These are phyloP conservation scores for Penicillium ucsense DNA, from an alignment of 495 filamentous ascomycete species.

Conservation along the genomic window DNA sequence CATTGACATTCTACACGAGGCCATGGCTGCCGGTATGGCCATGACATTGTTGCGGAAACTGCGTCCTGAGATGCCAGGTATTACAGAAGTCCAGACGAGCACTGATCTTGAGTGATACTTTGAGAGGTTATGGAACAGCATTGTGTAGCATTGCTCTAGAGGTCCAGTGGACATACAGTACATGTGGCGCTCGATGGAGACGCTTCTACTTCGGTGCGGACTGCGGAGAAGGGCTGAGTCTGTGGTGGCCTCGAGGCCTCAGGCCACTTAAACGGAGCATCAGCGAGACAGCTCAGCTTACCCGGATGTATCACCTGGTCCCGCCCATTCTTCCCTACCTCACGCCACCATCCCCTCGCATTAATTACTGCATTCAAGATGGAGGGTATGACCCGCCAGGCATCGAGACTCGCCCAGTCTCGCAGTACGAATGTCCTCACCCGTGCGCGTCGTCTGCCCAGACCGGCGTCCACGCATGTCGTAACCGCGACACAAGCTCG, in stretches of 20 bases:
- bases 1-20: too few species aligned
- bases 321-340: conserved; percentile 7
- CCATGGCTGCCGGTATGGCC: too few species aligned
- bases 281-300: conserved; percentile 4
- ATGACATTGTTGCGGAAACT: too few species aligned
- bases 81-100: too few species aligned
- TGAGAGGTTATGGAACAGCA: too few species aligned
- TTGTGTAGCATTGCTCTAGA: too few species aligned
- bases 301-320: conserved; percentile 7
- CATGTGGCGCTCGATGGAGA: too few species aligned
- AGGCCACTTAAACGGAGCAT: conserved; percentile 15
- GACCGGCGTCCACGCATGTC: conserved; percentile 11
- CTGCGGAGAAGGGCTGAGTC: too few species aligned
- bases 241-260: conserved; percentile 8
- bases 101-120: too few species aligned
- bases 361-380: conserved; percentile 15
- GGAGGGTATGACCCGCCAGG: conserved; percentile 32
- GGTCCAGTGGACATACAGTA: too few species aligned
- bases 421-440: conserved; percentile 14
- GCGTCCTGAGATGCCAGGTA: too few species aligned
- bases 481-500: conserved; percentile 21
- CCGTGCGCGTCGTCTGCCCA: conserved; percentile 13
- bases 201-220: too few species aligned
- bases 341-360: not conserved
- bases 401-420: conserved; percentile 28